phyloP scores from a whole-genome alignment of 805 yeast genomes.

The Trichomonascus vanleenenianus region DNA sequence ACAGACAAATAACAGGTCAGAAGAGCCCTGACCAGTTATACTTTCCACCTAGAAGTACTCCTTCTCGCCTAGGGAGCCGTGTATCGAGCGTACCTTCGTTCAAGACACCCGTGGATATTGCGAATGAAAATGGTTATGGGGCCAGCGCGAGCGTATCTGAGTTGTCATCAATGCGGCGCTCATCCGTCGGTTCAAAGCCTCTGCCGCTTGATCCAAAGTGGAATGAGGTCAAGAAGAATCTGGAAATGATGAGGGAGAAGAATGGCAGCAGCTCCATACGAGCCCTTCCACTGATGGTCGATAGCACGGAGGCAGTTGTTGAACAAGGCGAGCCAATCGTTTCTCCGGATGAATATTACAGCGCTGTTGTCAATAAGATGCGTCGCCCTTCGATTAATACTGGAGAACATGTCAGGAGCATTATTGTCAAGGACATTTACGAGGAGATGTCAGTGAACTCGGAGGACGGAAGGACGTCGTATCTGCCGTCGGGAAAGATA shows the following conservation, averaged over 20 bases:
- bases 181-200: constrained; percentile 1
- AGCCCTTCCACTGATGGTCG: constrained; percentile 6
- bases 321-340: constrained; percentile 6
- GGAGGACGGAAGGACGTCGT: background rate
- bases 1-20: background rate
- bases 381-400: constrained; percentile 17
- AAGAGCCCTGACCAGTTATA: background rate
- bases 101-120: background rate
- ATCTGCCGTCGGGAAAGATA: background rate
- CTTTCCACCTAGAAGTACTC: background rate
- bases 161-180: background rate
- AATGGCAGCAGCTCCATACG: background rate
- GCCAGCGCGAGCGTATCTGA: background rate
- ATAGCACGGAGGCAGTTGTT: constrained; percentile 2
- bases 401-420: constrained; percentile 18
- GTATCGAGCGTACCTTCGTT: background rate
- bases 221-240: constrained; percentile 15
- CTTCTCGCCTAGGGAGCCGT: background rate
- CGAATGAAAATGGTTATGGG: background rate
- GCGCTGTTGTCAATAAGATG: constrained; percentile 11
- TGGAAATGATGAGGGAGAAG: constrained; percentile 12
- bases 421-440: constrained; percentile 9
- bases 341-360: constrained; percentile 15
- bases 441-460: constrained; percentile 4
- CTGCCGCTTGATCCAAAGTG: constrained; percentile 15